Percentiles rank a stretch among this genome's conserved stretches.
These are phyloP conservation scores for Didymosphaeria variabile DNA, from an alignment of 2,329 filamentous ascomycete species.

Conservation along the genomic window DNA sequence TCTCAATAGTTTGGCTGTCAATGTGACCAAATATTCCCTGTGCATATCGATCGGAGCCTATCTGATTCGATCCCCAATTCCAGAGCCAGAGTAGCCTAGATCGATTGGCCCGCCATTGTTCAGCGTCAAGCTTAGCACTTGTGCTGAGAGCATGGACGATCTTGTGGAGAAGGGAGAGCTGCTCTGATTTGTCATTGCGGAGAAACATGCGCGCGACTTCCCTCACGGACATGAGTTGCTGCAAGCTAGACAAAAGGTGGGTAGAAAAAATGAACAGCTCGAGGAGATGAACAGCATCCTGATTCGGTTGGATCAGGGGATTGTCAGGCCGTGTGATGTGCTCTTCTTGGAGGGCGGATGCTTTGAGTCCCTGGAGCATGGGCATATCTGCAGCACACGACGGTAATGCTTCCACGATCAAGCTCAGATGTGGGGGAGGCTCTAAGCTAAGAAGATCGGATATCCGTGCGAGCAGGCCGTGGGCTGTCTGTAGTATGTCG, in stretches of 20 bases:
- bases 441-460: slow-evolving; percentile 69
- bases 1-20: slow-evolving; percentile 69
- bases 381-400: slow-evolving; percentile 50
- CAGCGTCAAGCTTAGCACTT: slow-evolving; percentile 67
- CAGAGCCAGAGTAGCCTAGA: slow-evolving; percentile 77
- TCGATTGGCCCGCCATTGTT: slow-evolving; percentile 59
- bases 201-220: slow-evolving; percentile 68
- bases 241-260: slow-evolving; percentile 53
- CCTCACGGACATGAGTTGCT: slow-evolving; percentile 52
- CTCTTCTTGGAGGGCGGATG: slow-evolving; percentile 51
- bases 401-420: slow-evolving; percentile 54
- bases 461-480: slow-evolving; percentile 68
- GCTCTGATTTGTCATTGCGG: slow-evolving; percentile 69
- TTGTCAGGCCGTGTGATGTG: slow-evolving; percentile 68
- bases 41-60: slow-evolving; percentile 49
- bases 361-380: slow-evolving; percentile 40
- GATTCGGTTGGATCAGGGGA: slow-evolving; percentile 68
- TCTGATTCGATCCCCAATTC: slow-evolving; percentile 69
- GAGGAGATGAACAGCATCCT: slow-evolving; percentile 66
- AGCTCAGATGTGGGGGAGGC: slow-evolving; percentile 59
- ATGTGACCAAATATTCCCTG: slow-evolving; percentile 67
- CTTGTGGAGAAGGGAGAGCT: slow-evolving; percentile 66
- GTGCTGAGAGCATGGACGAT: slow-evolving; percentile 65
- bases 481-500: slow-evolving; percentile 68
- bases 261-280: slow-evolving; percentile 67